Base-by-base conservation (phyloP, 2,329 filamentous ascomycete species). In the Exophiala viscosa region DNA sequence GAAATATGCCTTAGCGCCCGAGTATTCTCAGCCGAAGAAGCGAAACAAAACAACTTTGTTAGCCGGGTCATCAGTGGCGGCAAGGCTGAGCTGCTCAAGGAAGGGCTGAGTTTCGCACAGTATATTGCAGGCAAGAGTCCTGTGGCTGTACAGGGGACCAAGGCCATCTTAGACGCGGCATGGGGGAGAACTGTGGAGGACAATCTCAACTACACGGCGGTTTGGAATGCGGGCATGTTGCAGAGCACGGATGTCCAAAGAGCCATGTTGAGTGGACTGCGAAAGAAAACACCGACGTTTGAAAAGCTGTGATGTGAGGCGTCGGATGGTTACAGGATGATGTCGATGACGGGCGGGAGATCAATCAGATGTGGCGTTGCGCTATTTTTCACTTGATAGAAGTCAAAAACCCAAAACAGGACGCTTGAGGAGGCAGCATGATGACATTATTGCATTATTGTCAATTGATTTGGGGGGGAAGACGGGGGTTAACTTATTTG, bases 161-260 rank as follows among this genome's bases (percentile, higher is more conserved):
- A 96, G 75, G 87, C 93, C 72, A 71, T 95, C 57, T 67, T 96
- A 66, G 90, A 93, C 69, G 89, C 86, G 66, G 87, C 85, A 32
- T 79, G 88, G 63, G 91, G 95, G 69, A 83, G 90, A 67, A 77
- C 79, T 2, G 82, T 95, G 23, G 81, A 80, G 41, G 90, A 95
- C 62, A 89, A 85, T 85, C 72, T 97, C 67, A 82, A 82, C 52
- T 96, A 96, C 70, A 95, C 91, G 3, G 79, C 82, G 9, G 79
- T 93, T 1, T 96, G 91, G 92, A 97, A 97, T 66, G 81, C 83
- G 62, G 87, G 84, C 2, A 87, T 88, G 65, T 67, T 96, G 62
- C 91, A 96, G 75, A 87, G 88, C 5, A 75, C 77, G 47, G 92
- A 97, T 75, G 79, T 96, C 39, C 73, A 82, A 65, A 75, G 79